A percentile compares a stretch with the other conserved stretches of the same genome.
Evolutionary conservation across 2,329 filamentous ascomycete genomes (phyloP).

Genomic region (Knufia petricola): DNA sequence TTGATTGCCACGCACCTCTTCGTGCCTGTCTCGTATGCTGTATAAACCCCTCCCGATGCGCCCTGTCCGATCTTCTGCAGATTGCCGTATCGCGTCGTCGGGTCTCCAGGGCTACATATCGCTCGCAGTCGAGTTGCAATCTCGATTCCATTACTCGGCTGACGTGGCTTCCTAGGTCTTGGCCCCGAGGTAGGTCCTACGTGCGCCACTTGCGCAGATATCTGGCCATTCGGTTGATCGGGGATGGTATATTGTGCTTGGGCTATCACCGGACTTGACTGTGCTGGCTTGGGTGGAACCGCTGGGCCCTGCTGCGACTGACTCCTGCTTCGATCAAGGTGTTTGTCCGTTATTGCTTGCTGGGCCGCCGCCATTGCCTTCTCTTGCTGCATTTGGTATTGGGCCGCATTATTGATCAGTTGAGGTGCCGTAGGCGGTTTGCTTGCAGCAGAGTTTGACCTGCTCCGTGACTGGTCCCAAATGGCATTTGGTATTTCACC

Average conservation of each 20-base stretch:
- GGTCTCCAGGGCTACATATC: slow-evolving; percentile 85
- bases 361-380: slow-evolving; percentile 72
- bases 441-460: slow-evolving; percentile 49
- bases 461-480: slow-evolving; percentile 43
- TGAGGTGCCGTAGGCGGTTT: slow-evolving; percentile 11
- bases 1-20: slow-evolving; percentile 95
- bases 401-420: slow-evolving; percentile 32
- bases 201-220: slow-evolving; percentile 26
- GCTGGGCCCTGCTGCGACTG: slow-evolving; percentile 46
- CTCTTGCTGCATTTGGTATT: slow-evolving; percentile 64
- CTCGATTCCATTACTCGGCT: slow-evolving; percentile 69
- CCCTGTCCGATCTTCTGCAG: slow-evolving; percentile 96
- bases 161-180: slow-evolving; percentile 57
- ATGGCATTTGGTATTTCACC: slow-evolving; percentile 3
- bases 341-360: slow-evolving; percentile 59
- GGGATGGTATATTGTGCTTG: slow-evolving; percentile 33
- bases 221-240: slow-evolving; percentile 29
- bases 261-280: slow-evolving; percentile 22
- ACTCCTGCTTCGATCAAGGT: slow-evolving; percentile 63
- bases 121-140: slow-evolving; percentile 73
- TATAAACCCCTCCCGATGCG: slow-evolving; percentile 90
- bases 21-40: slow-evolving; percentile 71
- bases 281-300: slow-evolving; percentile 28
- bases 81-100: slow-evolving; percentile 73
- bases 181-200: slow-evolving; percentile 45